These are phyloP conservation scores for Stephania japonica DNA, from an alignment of 164 flowering plant species.

Conservation along the genomic window DNA sequence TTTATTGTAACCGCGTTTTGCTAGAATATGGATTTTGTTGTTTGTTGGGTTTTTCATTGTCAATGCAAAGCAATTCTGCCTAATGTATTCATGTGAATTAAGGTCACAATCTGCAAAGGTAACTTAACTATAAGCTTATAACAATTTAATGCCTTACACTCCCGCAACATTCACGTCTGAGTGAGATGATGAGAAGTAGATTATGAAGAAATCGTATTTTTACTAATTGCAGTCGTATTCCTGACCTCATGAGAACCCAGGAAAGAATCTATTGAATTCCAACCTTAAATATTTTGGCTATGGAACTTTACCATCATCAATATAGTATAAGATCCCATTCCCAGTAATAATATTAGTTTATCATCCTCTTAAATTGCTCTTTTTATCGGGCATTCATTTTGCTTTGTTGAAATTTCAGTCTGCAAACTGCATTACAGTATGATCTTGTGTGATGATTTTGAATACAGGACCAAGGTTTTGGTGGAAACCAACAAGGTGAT, in stretches of 20 bases:
- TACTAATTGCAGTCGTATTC: background rate
- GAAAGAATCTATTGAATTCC: background rate
- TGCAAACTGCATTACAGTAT: background rate
- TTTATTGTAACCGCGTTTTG: background rate
- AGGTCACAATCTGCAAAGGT: too few species aligned
- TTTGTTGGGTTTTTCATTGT: too few species aligned
- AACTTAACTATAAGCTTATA: too few species aligned
- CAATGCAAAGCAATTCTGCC: too few species aligned
- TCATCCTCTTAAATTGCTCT: background rate
- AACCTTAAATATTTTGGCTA: background rate
- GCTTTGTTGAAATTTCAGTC: background rate
- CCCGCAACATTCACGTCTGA: background rate
- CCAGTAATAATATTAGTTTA: too few species aligned
- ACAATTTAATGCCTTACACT: too few species aligned
- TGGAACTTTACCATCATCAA: background rate
- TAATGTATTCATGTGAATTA: too few species aligned
- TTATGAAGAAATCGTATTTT: background rate
- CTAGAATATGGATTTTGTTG: too few species aligned
- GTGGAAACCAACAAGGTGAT: constrained; percentile 41
- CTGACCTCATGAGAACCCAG: background rate
- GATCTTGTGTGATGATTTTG: constrained; percentile 3
- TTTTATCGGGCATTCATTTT: background rate
- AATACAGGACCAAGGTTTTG: constrained; percentile 55
- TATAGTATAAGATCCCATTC: too few species aligned
- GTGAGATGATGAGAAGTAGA: too few species aligned